Evolutionary conservation across 768 basidiomycete genomes (phyloP).

Genomic region (Solioccasus polychromus): DNA sequence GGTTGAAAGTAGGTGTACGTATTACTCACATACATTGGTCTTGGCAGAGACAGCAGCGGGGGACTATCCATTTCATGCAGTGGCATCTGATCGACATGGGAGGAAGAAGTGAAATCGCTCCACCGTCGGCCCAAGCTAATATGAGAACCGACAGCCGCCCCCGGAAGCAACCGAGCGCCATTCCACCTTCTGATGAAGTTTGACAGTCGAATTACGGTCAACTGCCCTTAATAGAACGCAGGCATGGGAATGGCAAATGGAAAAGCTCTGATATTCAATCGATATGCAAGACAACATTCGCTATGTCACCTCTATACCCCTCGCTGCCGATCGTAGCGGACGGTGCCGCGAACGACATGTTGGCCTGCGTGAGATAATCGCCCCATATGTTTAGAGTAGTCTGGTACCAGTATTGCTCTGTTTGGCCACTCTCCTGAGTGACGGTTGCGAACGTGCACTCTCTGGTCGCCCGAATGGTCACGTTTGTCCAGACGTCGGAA

Average conservation of each 20-base stretch:
- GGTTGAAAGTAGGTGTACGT: no score
- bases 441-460: slow-evolving; percentile 35
- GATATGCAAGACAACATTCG: slow-evolving; percentile 25
- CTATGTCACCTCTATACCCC: slow-evolving; percentile 36
- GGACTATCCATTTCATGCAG: no score
- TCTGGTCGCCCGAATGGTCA: slow-evolving; percentile 37
- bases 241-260: background rate
- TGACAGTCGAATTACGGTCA: no score
- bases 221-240: background rate
- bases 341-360: slow-evolving; percentile 46
- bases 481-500: slow-evolving; percentile 29
- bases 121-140: no score
- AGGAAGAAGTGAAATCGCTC: no score
- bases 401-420: slow-evolving; percentile 31
- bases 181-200: no score
- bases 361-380: slow-evolving; percentile 35
- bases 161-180: background rate
- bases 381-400: slow-evolving; percentile 42
- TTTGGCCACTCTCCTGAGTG: slow-evolving; percentile 11
- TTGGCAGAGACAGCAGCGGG: no score
- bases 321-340: slow-evolving; percentile 33
- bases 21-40: no score
- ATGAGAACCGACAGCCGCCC: no score
- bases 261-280: slow-evolving; percentile 9
- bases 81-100: no score